Base-by-base conservation (phyloP, 2,329 filamentous ascomycete genomes). In the Gliomastix tumulicola region DNA sequence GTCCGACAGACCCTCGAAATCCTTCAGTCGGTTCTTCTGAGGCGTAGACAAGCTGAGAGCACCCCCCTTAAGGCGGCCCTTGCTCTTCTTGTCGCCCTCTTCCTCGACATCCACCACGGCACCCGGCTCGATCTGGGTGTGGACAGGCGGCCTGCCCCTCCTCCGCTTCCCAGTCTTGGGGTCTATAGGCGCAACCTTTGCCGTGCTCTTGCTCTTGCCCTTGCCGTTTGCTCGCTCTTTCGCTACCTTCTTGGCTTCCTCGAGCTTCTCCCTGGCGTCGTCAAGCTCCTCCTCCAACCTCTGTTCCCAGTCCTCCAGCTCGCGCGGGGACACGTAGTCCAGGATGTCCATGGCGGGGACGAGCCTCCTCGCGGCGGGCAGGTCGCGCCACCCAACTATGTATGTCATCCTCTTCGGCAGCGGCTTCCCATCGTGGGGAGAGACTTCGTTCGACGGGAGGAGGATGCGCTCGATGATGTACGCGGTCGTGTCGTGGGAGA, bases 241-340 rank as follows among this genome's bases (percentile, higher is more conserved):
- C 9, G 21, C 9, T 16, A 6, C n/a, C 16, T 17, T 15, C 13
- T 35, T 22, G 8, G 37, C 34, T 18, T 40, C 38, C 15, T 28
- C 25, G 15, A 34, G 34, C 4, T 43, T 36, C 31, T 49, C 40
- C 31, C 49, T 49, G 13, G 55, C 50, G 22, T 51, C 36, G 18
- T 46, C 51, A 16, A 50, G 38, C 17, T 49, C 47, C 8, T 44
- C 55, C 34, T 65, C 62, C 12, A 62, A 54, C 3, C 58, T 50
- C 36, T 63, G 68, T 43, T 79, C 76, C 60, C 68, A 82, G 0
- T 75, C 63, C 49, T 82, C 78, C 4, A 79, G 46, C 9, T 62
- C 65, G 10, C 62, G 57, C 3, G 71, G 69, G 0, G 76, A 79
- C 7, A 82, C 75, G 42, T 78, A 81, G 21, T 80, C 68, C 11